Evolutionary conservation across 306 rosid genomes (phyloP).

Genomic region (Pterocarpus macrocarpus): DNA sequence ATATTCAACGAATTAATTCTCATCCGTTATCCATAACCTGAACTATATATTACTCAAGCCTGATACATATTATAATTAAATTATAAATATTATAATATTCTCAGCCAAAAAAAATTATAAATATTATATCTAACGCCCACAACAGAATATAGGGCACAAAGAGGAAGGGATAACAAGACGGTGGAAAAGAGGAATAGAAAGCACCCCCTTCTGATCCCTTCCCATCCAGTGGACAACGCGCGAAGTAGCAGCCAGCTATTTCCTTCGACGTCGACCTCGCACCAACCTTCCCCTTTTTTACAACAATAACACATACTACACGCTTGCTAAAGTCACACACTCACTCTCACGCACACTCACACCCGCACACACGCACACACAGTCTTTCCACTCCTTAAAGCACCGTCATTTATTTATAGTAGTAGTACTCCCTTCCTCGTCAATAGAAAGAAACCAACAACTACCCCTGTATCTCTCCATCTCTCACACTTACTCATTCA

Average conservation of each 20-base stretch:
- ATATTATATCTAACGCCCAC: neutral
- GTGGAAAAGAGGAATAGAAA: neutral
- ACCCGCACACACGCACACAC: neutral
- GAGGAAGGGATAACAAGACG: neutral
- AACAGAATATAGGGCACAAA: neutral
- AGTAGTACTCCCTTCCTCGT: neutral
- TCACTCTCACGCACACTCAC: neutral
- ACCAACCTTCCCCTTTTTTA: slow-evolving; percentile 57
- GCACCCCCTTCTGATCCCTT: neutral
- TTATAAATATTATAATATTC: too few species aligned
- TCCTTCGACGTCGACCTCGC: slow-evolving; percentile 63
- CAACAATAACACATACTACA: slow-evolving; percentile 5
- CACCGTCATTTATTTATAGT: slow-evolving; percentile 25
- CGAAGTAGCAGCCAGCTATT: slow-evolving; percentile 75
- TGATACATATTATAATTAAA: too few species aligned
- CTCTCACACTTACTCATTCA: neutral
- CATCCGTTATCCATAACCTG: neutral
- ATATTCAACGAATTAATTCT: neutral
- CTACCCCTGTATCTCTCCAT: neutral
- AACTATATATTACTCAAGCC: too few species aligned
- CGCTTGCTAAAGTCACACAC: neutral
- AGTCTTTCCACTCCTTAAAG: neutral
- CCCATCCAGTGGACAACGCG: slow-evolving; percentile 46
- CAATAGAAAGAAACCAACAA: neutral
- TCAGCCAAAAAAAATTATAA: too few species aligned